Base-by-base conservation (phyloP, 306 rosid genomes). In the Citrullus colocynthis region DNA sequence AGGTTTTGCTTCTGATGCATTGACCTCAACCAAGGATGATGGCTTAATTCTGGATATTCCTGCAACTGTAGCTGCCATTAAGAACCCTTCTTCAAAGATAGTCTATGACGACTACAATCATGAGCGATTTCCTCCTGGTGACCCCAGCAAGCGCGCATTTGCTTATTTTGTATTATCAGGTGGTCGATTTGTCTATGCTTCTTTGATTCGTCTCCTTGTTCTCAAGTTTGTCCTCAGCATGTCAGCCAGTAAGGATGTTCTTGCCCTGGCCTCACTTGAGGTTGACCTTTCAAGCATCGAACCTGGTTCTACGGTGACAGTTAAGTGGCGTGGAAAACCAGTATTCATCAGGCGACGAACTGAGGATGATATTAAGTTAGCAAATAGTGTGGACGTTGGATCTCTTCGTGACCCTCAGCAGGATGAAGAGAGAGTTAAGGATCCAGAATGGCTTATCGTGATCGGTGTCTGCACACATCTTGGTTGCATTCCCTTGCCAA, bases 241-340 rank as follows among this genome's bases (percentile, higher is more conserved):
- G 97, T 90, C 96, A 30, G 96, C 97, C 56, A 92, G 96, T 69
- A 92, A 92, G 89, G 97, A 92, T 83, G 97, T 92, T 83, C 97
- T 92, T 75, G 96, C 97, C 15, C 4, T 92, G 88, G 97, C 97
- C 77, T 92, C 96, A 0, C 78, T 92, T 13, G 97, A 92, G 86
- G 96, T 92, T 36, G 97, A 92, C 84, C 89, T 92, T 65, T 90
- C 97, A 16, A 86, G 91, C 87, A 92, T 92, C 78, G 92, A 90
- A 87, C 90, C 89, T 7, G 96, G 97, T 80, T 32, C 83, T 24
- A 92, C 96, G 2, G 97, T 92, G 78, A 92, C 97, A 16, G 93
- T 92, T 45, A 92, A 92, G 88, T 92, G 97, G 93, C 90, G 92
- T 65, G 97, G 97, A 72, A 92, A 92, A 80, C 97, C 97, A 18